These are phyloP conservation scores for Amanita pallidorosea DNA, from an alignment of 768 basidiomycete species.

Conservation along the genomic window DNA sequence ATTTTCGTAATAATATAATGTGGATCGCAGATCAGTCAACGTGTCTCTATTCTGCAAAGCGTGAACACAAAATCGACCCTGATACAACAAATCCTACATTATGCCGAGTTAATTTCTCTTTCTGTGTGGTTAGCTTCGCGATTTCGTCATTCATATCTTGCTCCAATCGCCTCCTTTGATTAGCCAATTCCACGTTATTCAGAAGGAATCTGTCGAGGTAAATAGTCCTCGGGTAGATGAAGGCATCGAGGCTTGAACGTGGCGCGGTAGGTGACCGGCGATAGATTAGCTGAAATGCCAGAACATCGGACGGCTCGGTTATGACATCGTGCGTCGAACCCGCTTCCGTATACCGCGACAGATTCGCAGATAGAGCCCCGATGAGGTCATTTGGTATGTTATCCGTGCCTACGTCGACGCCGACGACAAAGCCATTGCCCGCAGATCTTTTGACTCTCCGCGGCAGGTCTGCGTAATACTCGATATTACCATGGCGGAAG, in stretches of 20 bases:
- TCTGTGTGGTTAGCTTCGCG: conserved; percentile 31
- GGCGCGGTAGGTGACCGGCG: conserved; percentile 11
- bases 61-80: neutral
- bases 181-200: conserved; percentile 38
- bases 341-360: conserved; percentile 22
- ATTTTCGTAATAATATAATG: conserved; percentile 63
- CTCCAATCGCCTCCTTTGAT: conserved; percentile 25
- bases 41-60: conserved; percentile 47
- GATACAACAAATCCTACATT: conserved; percentile 34
- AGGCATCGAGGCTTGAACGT: conserved; percentile 23
- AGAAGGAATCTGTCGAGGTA: conserved; percentile 67
- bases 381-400: conserved; percentile 45
- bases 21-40: conserved; percentile 46
- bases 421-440: conserved; percentile 36
- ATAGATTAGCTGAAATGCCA: conserved; percentile 40
- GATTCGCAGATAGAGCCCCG: conserved; percentile 35
- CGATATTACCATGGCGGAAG: conserved; percentile 43
- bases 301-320: conserved; percentile 48
- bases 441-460: conserved; percentile 11
- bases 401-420: conserved; percentile 34
- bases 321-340: conserved; percentile 44
- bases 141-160: conserved; percentile 36
- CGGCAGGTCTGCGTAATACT: conserved; percentile 17
- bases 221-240: conserved; percentile 53
- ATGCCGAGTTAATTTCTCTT: conserved; percentile 34